phyloP scores from a whole-genome alignment of 495 filamentous ascomycete species.

The Neurospora sublineolata region DNA sequence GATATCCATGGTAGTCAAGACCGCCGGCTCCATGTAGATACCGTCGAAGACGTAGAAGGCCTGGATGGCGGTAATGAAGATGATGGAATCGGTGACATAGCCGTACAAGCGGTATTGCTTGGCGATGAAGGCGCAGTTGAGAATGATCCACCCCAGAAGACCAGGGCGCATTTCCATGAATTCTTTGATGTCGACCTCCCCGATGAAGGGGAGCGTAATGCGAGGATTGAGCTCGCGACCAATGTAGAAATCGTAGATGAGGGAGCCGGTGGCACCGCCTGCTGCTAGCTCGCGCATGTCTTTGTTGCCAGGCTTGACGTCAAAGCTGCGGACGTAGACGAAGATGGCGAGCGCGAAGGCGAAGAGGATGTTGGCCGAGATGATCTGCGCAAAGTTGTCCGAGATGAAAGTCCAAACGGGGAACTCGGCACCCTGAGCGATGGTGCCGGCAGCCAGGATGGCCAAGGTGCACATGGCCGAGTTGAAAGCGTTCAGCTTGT shows the following conservation, averaged over 20 bases:
- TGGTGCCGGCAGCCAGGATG: constrained; percentile 59
- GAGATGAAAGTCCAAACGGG: constrained; percentile 84
- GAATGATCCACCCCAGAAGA: constrained; percentile 76
- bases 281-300: constrained; percentile 66
- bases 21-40: constrained; percentile 80
- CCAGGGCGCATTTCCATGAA: constrained; percentile 88
- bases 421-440: constrained; percentile 68
- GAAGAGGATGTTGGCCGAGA: constrained; percentile 74
- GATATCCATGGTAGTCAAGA: constrained; percentile 94
- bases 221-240: constrained; percentile 94
- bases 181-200: constrained; percentile 80
- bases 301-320: constrained; percentile 57
- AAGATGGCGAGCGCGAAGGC: constrained; percentile 55
- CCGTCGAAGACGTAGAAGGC: constrained; percentile 75
- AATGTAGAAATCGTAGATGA: constrained; percentile 94
- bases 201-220: constrained; percentile 62
- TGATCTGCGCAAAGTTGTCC: constrained; percentile 77
- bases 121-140: constrained; percentile 75
- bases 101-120: constrained; percentile 80
- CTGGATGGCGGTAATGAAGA: constrained; percentile 72
- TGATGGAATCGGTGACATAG: constrained; percentile 75
- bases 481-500: constrained; percentile 84
- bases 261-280: constrained; percentile 73
- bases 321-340: constrained; percentile 72
- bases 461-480: constrained; percentile 60